Conservation (phyloP, 2,329 filamentous ascomycete species). For the Elsinoe batatas region DNA sequence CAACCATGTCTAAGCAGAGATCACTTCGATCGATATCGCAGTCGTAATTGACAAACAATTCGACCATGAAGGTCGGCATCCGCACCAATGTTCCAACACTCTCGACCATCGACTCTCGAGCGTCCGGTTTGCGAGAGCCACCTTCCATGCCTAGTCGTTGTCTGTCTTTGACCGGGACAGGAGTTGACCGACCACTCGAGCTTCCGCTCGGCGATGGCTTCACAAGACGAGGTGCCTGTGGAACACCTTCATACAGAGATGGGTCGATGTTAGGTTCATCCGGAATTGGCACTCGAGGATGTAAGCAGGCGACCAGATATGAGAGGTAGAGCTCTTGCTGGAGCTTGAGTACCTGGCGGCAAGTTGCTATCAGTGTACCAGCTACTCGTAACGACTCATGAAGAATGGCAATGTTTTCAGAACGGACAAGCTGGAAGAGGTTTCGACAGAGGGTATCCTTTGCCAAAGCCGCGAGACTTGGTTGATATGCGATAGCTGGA, state of each 20-base stretch:
- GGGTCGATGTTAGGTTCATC: constrained; percentile 84
- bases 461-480: constrained; percentile 74
- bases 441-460: constrained; percentile 90
- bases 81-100: constrained; percentile 83
- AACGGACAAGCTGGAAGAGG: constrained; percentile 90
- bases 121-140: constrained; percentile 83
- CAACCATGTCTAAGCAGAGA: constrained; percentile 90
- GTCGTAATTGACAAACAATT: constrained; percentile 96
- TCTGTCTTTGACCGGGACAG: constrained; percentile 82
- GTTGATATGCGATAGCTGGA: constrained; percentile 87
- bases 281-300: constrained; percentile 89
- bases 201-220: constrained; percentile 66
- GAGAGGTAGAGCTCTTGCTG: constrained; percentile 95
- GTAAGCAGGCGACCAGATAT: constrained; percentile 86
- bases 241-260: constrained; percentile 82
- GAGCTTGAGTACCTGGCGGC: constrained; percentile 79
- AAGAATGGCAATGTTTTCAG: constrained; percentile 90
- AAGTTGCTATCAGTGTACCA: constrained; percentile 82
- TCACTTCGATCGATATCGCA: constrained; percentile 87
- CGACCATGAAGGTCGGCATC: constrained; percentile 89
- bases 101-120: constrained; percentile 96
- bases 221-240: constrained; percentile 77
- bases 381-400: constrained; percentile 89
- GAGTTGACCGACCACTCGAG: constrained; percentile 74
- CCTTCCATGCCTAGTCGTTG: constrained; percentile 90